These are phyloP conservation scores for Silybum marianum DNA, from an alignment of 129 eudicot species.

Conservation along the genomic window DNA sequence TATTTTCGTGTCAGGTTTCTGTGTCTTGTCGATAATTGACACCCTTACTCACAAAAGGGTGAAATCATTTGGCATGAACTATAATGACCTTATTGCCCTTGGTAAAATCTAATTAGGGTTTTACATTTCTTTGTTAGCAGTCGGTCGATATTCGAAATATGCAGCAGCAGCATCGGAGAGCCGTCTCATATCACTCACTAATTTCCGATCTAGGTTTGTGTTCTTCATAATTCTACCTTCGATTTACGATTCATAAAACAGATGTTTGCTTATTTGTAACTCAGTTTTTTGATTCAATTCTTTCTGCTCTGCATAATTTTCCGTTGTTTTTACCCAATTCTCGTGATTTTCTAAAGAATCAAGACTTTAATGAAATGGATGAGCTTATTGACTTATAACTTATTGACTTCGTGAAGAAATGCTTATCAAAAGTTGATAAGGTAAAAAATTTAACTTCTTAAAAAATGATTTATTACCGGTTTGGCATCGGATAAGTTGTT, in stretches of 20 bases:
- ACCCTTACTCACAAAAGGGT: too few species aligned
- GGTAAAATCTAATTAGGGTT: conserved; percentile 19
- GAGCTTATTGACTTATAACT: too few species aligned
- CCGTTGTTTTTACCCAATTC: background rate
- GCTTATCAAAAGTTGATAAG: too few species aligned
- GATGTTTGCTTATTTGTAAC: background rate
- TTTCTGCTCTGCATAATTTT: background rate
- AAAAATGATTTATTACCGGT: background rate
- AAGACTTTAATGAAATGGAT: background rate
- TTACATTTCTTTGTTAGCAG: conserved; percentile 4
- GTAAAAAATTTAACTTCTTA: too few species aligned
- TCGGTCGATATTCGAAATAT: conserved; percentile 20
- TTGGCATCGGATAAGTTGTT: too few species aligned
- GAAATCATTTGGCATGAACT: too few species aligned
- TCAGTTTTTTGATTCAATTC: background rate
- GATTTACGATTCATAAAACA: background rate
- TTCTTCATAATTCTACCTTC: background rate
- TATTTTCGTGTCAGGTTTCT: too few species aligned
- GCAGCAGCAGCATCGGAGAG: too few species aligned
- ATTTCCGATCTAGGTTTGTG: conserved; percentile 15
- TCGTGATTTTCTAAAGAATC: background rate
- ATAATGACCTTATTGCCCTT: conserved; percentile 9
- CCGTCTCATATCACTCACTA: background rate
- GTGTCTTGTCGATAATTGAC: too few species aligned
- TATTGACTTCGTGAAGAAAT: too few species aligned